phyloP scores from a whole-genome alignment of 345 rosid species.

The Raphanus raphanistrum region DNA sequence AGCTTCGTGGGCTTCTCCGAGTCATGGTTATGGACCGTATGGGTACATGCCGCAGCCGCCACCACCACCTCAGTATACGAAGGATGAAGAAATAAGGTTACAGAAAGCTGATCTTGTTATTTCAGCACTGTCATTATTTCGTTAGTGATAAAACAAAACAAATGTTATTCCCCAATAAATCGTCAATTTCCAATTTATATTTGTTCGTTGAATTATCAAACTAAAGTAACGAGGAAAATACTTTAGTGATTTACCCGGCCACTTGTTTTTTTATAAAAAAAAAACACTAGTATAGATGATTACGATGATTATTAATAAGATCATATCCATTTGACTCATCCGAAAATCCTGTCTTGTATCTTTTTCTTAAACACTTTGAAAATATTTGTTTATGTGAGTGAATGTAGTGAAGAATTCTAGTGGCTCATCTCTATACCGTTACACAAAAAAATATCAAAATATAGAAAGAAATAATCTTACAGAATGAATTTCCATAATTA shows the following conservation, averaged over 20 bases:
- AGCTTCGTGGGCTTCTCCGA: background rate
- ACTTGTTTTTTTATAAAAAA: no score
- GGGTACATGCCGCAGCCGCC: conserved; percentile 3
- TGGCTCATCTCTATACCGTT: background rate
- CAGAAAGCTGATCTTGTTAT: background rate
- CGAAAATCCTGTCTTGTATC: background rate
- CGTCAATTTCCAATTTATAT: background rate
- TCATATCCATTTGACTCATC: background rate
- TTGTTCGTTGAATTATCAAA: background rate
- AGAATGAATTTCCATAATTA: background rate
- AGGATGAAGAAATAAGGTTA: conserved; percentile 28
- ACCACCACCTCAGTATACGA: conserved; percentile 25
- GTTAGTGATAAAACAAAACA: background rate
- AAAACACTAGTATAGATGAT: background rate
- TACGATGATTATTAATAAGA: background rate
- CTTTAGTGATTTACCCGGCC: background rate
- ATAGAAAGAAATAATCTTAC: background rate
- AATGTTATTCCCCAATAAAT: background rate
- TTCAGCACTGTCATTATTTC: conserved; percentile 2
- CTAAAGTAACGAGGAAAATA: background rate
- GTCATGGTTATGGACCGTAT: conserved; percentile 23
- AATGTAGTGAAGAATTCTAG: background rate
- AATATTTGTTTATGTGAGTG: no score
- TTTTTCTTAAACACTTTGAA: no score
- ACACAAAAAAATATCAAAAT: background rate